Evolutionary conservation across 257 asterid genomes (phyloP), one percentile per base, ranked within the genome.

Genomic region (Gynochthodes officinalis): DNA sequence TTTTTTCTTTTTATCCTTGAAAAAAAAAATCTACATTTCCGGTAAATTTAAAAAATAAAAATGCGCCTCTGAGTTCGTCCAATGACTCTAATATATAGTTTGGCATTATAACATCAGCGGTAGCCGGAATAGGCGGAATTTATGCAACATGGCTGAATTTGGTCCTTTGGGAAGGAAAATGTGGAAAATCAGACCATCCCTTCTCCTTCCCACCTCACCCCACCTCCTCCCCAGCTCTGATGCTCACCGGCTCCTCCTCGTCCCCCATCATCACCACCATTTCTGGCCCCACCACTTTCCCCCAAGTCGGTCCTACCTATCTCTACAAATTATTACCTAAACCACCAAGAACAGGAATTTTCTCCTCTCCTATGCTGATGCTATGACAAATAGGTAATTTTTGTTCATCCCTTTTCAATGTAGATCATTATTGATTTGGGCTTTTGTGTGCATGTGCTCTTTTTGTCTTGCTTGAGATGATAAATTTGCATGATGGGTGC

Each of bases 111-210:
- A 3, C 42, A 7, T 7, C 42, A 37, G 7, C 42, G 7, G 7
- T 28, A 32, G 32, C 69, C 68, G 76, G 60, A 73, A 73, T 73
- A 65, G 82, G 86, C 86, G 82, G 80, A 70, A 76, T 77, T 77
- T 66, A 61, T 58, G 90, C 86, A 69, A 79, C 83, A 81, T 84
- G 84, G 61, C 72, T 83, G 87, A 85, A 77, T 77, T 48, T 43
- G 50, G 76, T 27, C 57, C 55, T 44, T 53, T 28, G 61, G 69
- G 76, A 63, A 71, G 39, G 75, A 52, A 39, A 35, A 30, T 43
- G 16, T 6, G 64, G 62, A 53, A 46, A 28, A 37, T 42, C 42
- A 27, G 30, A 23, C 44, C 39, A 25, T 25, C 69, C 42, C 25
- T 30, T 66, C 18, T 12, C 43, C 75, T 7, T 74, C 19, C 46